Conservation (phyloP, 345 rosid species). For the Sonneratia caseolaris region DNA sequence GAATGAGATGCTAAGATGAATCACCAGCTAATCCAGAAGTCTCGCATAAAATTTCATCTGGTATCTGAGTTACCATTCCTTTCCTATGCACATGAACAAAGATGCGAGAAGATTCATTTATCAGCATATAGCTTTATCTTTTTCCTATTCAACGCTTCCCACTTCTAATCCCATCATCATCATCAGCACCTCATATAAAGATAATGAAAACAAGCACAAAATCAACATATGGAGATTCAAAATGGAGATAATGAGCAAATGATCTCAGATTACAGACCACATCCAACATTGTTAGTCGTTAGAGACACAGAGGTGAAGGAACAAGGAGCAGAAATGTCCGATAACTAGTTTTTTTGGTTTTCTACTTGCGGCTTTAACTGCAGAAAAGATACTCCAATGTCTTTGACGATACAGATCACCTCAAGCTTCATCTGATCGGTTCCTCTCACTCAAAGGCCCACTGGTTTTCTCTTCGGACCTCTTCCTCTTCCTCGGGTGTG, state of each 20-base stretch:
- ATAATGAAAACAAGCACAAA: background rate
- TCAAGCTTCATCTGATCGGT: background rate
- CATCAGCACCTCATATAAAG: background rate
- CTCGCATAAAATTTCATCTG: no score
- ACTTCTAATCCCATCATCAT: background rate
- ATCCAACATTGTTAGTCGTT: background rate
- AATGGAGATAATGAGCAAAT: background rate
- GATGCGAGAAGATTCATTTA: no score
- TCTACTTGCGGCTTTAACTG: no score
- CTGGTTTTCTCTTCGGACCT: conserved; percentile 28
- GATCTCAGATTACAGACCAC: background rate
- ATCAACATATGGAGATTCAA: background rate
- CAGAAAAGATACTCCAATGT: background rate
- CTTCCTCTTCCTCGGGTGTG: conserved; percentile 27
- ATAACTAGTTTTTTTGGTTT: background rate
- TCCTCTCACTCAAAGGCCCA: conserved; percentile 31
- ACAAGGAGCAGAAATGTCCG: background rate
- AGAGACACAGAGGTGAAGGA: background rate
- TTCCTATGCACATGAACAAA: no score
- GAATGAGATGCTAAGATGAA: no score
- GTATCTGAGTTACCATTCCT: no score
- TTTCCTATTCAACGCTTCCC: background rate
- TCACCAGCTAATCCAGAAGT: no score
- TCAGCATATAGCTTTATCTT: no score
- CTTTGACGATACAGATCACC: background rate